Percentiles rank a stretch among this genome's conserved stretches.
phyloP scores from a whole-genome alignment of 108 stramenopile genomes.

The Nitzschia inconspicua region DNA sequence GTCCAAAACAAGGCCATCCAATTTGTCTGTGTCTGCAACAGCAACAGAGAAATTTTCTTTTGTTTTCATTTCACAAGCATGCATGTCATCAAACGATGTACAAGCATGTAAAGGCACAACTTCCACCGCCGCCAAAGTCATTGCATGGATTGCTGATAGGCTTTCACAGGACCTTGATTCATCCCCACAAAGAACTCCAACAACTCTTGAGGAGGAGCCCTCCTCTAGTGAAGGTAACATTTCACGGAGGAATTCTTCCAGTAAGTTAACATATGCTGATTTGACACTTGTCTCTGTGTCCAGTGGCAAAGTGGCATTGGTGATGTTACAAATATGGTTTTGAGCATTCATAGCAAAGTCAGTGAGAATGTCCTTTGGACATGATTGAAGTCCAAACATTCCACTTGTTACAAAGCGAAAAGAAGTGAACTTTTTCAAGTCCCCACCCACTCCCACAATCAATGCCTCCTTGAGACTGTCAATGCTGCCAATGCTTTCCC shows the following conservation, averaged over 20 bases:
- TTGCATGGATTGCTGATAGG: background rate
- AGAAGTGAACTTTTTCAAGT: conserved; percentile 18
- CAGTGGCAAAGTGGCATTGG: too few relatives aligned
- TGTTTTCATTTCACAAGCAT: conserved; percentile 10
- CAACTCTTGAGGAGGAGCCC: background rate
- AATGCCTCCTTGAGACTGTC: conserved; percentile 22
- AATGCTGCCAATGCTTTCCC: conserved; percentile 37
- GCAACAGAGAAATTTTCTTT: background rate
- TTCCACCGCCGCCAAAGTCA: background rate
- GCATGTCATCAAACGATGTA: conserved; percentile 9
- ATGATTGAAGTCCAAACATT: conserved; percentile 26
- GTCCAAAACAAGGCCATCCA: conserved; percentile 20
- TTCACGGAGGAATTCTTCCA: conserved; percentile 1
- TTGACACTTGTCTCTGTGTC: too few relatives aligned
- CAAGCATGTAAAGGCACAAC: background rate
- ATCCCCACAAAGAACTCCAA: conserved; percentile 3
- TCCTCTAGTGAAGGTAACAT: background rate
- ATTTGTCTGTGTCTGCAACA: background rate
- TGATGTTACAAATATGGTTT: too few relatives aligned
- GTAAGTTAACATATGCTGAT: background rate
- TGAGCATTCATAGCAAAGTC: background rate
- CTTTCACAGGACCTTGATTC: background rate
- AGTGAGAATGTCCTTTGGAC: background rate
- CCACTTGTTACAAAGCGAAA: conserved; percentile 72
- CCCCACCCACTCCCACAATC: conserved; percentile 24